Evolutionary conservation across 352 stramenopile genomes (phyloP), one percentile per base, ranked within the genome.

Genomic region (Globisporangium acanthophoron): DNA sequence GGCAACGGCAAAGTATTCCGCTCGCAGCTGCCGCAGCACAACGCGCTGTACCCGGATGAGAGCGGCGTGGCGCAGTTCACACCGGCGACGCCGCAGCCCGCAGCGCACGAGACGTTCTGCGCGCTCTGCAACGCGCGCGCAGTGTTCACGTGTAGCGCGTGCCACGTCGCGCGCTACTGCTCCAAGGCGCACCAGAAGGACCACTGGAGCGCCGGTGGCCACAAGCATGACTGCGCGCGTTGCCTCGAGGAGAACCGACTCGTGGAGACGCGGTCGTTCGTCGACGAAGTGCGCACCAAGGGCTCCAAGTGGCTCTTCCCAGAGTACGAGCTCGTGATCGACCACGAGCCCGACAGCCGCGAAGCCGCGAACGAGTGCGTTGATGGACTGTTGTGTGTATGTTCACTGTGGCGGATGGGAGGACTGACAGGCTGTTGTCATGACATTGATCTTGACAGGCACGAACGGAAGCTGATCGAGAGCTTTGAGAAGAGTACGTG

Each of bases 21-120:
- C 39, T 70, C 78, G 50, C 94, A 98, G 56, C 66, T 98, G 16
- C 88, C 90, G 9, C 71, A 83, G 56, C 37, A 72, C n/a, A 98
- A 98, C 80, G 69, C 76, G 12, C 96, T 95, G 63, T 98, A 97
- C 71, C 76, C 88, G n/a, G 40, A 53, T 0, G 74, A 88, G 21
- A 68, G 80, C 43, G 71, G 78, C 16, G 62, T 71, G 3, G 65
- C 52, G 9, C 24, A 74, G 40, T 70, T 75, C 31, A 54, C 64
- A 3, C 60, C 48, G n/a, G 45, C 52, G 44, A 5, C 43, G 58
- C 18, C 56, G 24, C 39, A 45, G 44, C 27, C 18, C 21, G 58
- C 24, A 12, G 16, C 8, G 16, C 40, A 20, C 58, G 62, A 46
- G 50, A 24, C 66, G 41, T 58, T 70, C 43, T 94, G 84, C 53